phyloP scores from a whole-genome alignment of 306 rosid species.

The Acacia confusa region DNA sequence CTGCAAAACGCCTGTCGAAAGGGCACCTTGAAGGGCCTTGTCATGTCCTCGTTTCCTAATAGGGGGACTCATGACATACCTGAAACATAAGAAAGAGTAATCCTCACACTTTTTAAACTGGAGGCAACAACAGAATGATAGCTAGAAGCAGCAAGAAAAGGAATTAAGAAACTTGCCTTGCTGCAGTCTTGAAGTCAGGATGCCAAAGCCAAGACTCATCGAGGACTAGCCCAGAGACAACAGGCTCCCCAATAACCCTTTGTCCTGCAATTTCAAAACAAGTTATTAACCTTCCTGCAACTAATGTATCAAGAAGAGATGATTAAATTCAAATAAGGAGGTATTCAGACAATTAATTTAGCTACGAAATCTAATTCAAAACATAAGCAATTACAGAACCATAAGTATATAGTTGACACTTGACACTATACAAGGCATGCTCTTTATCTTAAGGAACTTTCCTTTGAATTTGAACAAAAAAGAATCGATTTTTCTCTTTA shows the following conservation, averaged over 20 bases:
- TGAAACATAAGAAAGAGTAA: constrained; percentile 42
- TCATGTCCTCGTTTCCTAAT: constrained; percentile 78
- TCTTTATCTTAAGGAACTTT: background rate
- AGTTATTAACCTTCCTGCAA: constrained; percentile 8
- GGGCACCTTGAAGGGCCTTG: constrained; percentile 94
- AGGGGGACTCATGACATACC: constrained; percentile 99
- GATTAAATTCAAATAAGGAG: constrained; percentile 6
- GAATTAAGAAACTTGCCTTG: constrained; percentile 52
- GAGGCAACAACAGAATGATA: constrained; percentile 16
- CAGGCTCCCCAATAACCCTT: constrained; percentile 85
- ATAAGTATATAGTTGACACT: background rate
- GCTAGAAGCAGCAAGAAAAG: constrained; percentile 24
- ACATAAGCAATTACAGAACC: background rate
- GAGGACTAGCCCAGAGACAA: constrained; percentile 83
- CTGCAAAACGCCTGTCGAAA: constrained; percentile 84
- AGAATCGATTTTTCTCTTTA: background rate
- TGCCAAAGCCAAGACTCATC: constrained; percentile 93
- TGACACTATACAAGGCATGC: background rate
- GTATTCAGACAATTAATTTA: background rate
- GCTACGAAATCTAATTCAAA: background rate
- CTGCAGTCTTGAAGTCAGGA: constrained; percentile 83
- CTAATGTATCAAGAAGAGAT: constrained; percentile 9
- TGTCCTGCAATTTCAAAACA: constrained; percentile 58
- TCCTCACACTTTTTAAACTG: constrained; percentile 17
- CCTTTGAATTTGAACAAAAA: background rate